phyloP scores from a whole-genome alignment of 176 grass and related monocot genomes.

The Bonia amplexicaulis region DNA sequence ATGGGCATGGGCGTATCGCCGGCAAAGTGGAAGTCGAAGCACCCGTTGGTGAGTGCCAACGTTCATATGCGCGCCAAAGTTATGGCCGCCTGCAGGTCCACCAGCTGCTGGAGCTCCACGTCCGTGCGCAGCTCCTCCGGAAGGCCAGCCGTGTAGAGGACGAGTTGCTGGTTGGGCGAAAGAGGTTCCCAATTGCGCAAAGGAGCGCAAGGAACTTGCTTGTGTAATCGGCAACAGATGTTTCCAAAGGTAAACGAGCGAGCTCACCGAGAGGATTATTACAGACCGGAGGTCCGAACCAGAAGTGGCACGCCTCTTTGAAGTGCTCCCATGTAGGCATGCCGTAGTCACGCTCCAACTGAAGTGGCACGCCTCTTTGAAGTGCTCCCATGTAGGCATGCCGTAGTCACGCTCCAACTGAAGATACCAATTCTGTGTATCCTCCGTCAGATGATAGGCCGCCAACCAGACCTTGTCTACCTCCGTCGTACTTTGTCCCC shows the following conservation, averaged over 20 bases:
- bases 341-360: background rate
- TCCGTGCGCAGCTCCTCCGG: background rate
- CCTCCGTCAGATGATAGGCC: background rate
- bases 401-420: background rate
- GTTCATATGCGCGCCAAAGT: background rate
- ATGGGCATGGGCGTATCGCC: too few relatives aligned
- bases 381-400: background rate
- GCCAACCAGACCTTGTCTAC: background rate
- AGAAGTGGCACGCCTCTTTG: background rate
- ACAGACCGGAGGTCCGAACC: background rate
- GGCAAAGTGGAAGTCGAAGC: too few relatives aligned
- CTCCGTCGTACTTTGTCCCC: background rate
- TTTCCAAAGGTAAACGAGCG: background rate
- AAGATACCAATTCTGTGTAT: background rate
- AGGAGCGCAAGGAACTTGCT: background rate
- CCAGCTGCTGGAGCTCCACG: background rate
- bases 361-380: background rate
- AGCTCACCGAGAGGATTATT: background rate
- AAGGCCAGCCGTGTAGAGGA: background rate
- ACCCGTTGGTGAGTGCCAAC: background rate
- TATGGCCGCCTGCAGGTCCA: background rate
- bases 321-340: background rate
- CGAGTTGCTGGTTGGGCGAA: fast-evolving
- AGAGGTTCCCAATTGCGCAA: too few relatives aligned
- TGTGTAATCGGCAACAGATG: background rate